phyloP scores from a whole-genome alignment of 2,329 filamentous ascomycete species.

The Microascus cirrosus region DNA sequence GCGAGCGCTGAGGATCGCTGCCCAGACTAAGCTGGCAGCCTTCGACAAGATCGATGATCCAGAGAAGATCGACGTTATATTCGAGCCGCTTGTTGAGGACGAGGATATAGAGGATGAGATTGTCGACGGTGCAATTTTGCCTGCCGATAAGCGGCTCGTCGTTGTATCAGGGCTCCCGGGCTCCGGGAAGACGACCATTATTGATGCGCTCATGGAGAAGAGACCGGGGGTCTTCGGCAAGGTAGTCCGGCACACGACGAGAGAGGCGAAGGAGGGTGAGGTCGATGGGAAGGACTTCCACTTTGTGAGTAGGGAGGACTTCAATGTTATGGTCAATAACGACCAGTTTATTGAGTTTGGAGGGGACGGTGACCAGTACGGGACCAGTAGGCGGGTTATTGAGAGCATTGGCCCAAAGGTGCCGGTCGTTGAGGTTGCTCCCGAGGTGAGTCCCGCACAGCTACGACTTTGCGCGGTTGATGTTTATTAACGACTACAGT shows the following conservation, averaged over 20 bases:
- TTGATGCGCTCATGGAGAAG: slow-evolving; percentile 50
- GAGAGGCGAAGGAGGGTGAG: slow-evolving; percentile 36
- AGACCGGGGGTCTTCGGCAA: slow-evolving; percentile 55
- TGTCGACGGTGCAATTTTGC: slow-evolving; percentile 22
- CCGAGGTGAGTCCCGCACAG: slow-evolving; percentile 30
- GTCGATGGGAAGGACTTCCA: slow-evolving; percentile 35
- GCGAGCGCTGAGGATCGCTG: slow-evolving; percentile 75
- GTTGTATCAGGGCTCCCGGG: slow-evolving; percentile 57
- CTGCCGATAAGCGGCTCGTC: slow-evolving; percentile 41
- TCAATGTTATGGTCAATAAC: slow-evolving; percentile 46
- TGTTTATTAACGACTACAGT: slow-evolving; percentile 21
- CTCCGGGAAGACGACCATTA: slow-evolving; percentile 51
- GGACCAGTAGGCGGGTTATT: slow-evolving; percentile 42
- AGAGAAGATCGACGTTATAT: slow-evolving; percentile 53
- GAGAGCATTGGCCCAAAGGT: slow-evolving; percentile 48
- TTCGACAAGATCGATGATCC: slow-evolving; percentile 86
- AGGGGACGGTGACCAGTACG: slow-evolving; percentile 37
- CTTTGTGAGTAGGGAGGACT: slow-evolving; percentile 44
- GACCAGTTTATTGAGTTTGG: slow-evolving; percentile 49
- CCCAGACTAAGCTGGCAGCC: slow-evolving; percentile 57
- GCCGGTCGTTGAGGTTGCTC: slow-evolving; percentile 40
- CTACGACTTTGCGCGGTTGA: neutral
- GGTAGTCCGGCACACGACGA: slow-evolving; percentile 44
- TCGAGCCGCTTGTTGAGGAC: slow-evolving; percentile 27
- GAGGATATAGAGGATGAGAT: slow-evolving; percentile 23